Conservation (phyloP, 1,284 basidiomycete species). For the Chondrostereum purpureum region DNA sequence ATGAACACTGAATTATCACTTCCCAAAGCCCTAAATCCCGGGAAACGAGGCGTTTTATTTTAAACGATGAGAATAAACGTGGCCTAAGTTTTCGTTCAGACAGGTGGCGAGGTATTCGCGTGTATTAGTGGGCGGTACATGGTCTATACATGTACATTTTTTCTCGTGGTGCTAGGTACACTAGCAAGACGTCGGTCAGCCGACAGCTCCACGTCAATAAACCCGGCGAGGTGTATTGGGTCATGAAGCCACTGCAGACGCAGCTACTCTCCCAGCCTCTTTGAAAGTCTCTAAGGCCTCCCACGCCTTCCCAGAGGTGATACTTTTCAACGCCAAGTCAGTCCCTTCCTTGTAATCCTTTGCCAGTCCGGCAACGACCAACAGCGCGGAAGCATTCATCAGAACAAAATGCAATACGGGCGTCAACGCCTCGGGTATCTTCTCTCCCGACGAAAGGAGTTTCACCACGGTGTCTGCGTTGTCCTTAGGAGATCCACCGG, state of each 20-base stretch:
- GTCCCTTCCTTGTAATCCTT: conserved; percentile 69
- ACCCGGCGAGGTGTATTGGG: not conserved
- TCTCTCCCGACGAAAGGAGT: conserved; percentile 48
- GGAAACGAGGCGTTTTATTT: too few species aligned
- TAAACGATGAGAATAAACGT: too few species aligned
- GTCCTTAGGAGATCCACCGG: conserved; percentile 63
- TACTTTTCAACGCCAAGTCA: conserved; percentile 63
- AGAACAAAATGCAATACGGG: conserved; percentile 80
- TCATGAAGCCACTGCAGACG: not conserved
- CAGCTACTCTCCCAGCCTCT: conserved; percentile 20
- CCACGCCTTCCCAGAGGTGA: conserved; percentile 72
- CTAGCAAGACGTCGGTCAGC: not conserved
- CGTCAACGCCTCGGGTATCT: conserved; percentile 43
- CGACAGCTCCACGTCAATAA: too few species aligned
- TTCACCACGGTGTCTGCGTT: conserved; percentile 65
- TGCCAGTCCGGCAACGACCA: conserved; percentile 76
- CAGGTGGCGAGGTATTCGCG: too few species aligned
- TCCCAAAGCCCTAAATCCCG: too few species aligned
- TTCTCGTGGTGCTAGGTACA: not conserved
- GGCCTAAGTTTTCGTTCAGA: too few species aligned
- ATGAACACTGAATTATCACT: too few species aligned
- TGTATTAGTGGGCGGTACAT: too few species aligned
- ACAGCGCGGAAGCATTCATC: conserved; percentile 77
- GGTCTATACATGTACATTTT: not conserved
- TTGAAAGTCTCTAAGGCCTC: conserved; percentile 53